Conservation (phyloP, 1,284 basidiomycete genomes). For the Ganoderma resinaceum region DNA sequence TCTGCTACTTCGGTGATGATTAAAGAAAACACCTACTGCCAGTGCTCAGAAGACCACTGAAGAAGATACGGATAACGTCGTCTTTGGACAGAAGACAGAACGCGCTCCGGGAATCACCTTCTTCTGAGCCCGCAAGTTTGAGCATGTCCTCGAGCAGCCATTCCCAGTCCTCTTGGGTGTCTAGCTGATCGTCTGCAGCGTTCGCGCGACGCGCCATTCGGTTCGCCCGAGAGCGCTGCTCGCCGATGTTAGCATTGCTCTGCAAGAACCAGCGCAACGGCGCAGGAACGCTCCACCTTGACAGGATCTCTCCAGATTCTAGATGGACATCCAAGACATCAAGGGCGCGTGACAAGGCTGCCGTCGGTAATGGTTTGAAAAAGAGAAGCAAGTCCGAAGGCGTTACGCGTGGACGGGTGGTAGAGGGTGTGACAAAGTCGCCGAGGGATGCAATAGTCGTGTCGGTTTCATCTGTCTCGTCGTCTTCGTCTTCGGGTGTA, state of each 20-base stretch:
- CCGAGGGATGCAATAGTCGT: constrained; percentile 84
- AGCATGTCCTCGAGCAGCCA: constrained; percentile 90
- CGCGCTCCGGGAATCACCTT: constrained; percentile 69
- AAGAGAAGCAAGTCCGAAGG: constrained; percentile 83
- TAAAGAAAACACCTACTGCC: constrained; percentile 73
- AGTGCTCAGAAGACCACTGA: constrained; percentile 83
- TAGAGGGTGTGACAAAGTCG: constrained; percentile 79
- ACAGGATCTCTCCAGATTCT: constrained; percentile 90
- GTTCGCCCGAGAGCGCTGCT: constrained; percentile 88
- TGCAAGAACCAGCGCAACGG: constrained; percentile 87
- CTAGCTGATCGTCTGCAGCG: constrained; percentile 59
- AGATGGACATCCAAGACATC: constrained; percentile 93
- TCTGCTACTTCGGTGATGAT: neutral
- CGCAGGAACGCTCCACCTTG: constrained; percentile 84
- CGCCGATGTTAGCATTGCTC: constrained; percentile 66
- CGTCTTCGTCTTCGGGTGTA: constrained; percentile 58
- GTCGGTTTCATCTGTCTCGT: constrained; percentile 76
- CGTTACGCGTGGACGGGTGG: constrained; percentile 59
- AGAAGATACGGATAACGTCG: constrained; percentile 82
- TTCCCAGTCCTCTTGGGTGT: constrained; percentile 81
- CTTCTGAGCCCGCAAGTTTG: constrained; percentile 74
- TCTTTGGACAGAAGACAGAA: constrained; percentile 78
- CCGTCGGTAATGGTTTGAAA: constrained; percentile 77
- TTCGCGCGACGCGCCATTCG: constrained; percentile 82
- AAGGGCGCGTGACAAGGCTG: constrained; percentile 80